These are phyloP conservation scores for Fragaria ananassa DNA, from an alignment of 306 rosid genomes.

Conservation along the genomic window DNA sequence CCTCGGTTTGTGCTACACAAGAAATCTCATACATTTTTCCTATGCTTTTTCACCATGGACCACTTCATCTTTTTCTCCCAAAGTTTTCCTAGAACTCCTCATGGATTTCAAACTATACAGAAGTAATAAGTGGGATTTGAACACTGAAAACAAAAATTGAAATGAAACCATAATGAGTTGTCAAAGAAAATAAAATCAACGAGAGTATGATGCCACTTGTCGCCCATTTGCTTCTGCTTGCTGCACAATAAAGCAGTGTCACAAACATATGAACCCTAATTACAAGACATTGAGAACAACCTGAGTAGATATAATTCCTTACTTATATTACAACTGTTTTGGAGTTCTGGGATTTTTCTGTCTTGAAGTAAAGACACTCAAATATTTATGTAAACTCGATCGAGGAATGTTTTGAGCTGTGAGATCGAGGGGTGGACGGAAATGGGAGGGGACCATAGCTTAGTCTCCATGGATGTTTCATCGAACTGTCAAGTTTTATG, in stretches of 20 bases:
- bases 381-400: slow-evolving; percentile 24
- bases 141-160: neutral
- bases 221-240: slow-evolving; percentile 39
- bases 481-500: slow-evolving; percentile 16
- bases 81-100: neutral
- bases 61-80: slow-evolving; percentile 11
- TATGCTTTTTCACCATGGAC: neutral
- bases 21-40: neutral
- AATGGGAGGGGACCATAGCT: slow-evolving; percentile 61
- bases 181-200: slow-evolving; percentile 8
- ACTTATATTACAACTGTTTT: slow-evolving; percentile 14
- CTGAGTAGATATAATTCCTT: slow-evolving; percentile 14
- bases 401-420: slow-evolving; percentile 39
- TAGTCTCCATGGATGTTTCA: slow-evolving; percentile 31
- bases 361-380: slow-evolving; percentile 28
- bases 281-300: slow-evolving; percentile 34
- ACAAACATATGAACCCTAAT: slow-evolving; percentile 17
- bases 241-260: slow-evolving; percentile 27
- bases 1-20: neutral
- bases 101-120: neutral
- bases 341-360: slow-evolving; percentile 29
- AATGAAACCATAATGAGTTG: neutral
- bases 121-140: neutral
- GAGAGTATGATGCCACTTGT: slow-evolving; percentile 44
- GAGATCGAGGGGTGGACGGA: slow-evolving; percentile 19